Conservation (phyloP, 805 yeast genomes). For the Hanseniaspora jakobsenii region DNA sequence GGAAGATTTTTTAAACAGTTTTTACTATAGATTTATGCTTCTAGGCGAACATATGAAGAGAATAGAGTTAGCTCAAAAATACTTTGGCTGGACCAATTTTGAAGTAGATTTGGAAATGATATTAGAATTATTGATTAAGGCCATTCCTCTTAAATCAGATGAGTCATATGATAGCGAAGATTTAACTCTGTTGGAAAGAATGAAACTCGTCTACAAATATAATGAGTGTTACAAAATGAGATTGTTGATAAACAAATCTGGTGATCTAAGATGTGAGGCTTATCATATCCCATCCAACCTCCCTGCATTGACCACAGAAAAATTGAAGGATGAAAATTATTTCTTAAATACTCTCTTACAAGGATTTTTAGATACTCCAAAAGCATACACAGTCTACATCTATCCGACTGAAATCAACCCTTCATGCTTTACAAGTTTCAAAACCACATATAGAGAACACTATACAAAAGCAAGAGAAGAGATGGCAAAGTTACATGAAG, state of each 20-base stretch:
- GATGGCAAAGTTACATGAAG: slow-evolving; percentile 26
- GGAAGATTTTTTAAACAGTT: slow-evolving; percentile 17
- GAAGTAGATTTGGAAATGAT: slow-evolving; percentile 35
- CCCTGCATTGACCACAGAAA: slow-evolving; percentile 15
- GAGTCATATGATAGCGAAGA: neutral
- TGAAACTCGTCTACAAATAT: slow-evolving; percentile 22
- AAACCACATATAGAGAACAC: slow-evolving; percentile 61
- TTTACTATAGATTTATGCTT: slow-evolving; percentile 40
- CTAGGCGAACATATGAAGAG: slow-evolving; percentile 54
- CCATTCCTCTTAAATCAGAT: slow-evolving; percentile 22
- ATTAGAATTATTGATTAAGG: slow-evolving; percentile 31
- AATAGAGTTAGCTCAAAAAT: slow-evolving; percentile 40
- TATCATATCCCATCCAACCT: slow-evolving; percentile 25
- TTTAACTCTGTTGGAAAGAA: slow-evolving; percentile 15
- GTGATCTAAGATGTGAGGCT: slow-evolving; percentile 30
- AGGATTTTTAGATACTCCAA: slow-evolving; percentile 23
- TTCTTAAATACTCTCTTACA: slow-evolving; percentile 23
- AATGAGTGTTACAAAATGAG: slow-evolving; percentile 37
- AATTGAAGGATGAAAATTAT: slow-evolving; percentile 20
- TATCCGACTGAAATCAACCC: slow-evolving; percentile 42
- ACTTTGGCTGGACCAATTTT: slow-evolving; percentile 38
- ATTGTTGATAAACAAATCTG: slow-evolving; percentile 31
- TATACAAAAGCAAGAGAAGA: slow-evolving; percentile 54
- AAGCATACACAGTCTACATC: slow-evolving; percentile 49
- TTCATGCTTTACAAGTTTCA: slow-evolving; percentile 75